Evolutionary conservation across 2,329 filamentous ascomycete species (phyloP).

Genomic region (Allantophomopsis cytisporea): DNA sequence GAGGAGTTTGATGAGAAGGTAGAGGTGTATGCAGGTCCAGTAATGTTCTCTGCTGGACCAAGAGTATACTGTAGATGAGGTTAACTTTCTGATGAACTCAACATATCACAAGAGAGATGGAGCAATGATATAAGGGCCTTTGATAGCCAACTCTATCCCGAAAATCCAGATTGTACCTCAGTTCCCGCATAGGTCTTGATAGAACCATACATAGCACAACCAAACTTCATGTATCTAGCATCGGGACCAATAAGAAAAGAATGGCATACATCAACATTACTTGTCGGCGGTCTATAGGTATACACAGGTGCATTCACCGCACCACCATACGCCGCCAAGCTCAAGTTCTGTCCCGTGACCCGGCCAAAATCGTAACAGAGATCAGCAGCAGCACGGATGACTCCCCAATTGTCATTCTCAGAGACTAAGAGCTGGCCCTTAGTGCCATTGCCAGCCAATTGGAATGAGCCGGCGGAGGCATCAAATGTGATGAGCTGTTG

Average conservation of each 20-base stretch:
- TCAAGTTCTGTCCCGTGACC: conserved; percentile 53
- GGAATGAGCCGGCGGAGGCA: conserved; percentile 4
- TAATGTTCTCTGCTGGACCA: conserved; percentile 25
- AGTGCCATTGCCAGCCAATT: conserved; percentile 16
- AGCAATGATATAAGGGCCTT: too few relatives aligned
- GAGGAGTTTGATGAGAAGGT: conserved; percentile 19
- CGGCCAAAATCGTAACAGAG: conserved; percentile 55
- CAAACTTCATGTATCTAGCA: too few relatives aligned
- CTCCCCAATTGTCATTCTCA: conserved; percentile 49
- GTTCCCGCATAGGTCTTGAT: too few relatives aligned
- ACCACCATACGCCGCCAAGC: conserved; percentile 19
- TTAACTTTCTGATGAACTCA: background rate
- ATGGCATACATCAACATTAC: conserved; percentile 12
- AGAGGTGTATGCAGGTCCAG: conserved; percentile 27
- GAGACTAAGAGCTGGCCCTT: conserved; percentile 40
- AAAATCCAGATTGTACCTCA: too few relatives aligned
- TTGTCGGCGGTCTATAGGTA: conserved; percentile 12
- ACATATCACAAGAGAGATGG: too few relatives aligned
- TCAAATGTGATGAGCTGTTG: conserved; percentile 2
- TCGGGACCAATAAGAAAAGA: background rate
- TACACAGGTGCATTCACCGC: conserved; percentile 7
- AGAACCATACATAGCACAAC: too few relatives aligned
- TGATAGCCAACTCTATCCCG: too few relatives aligned
- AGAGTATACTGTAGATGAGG: conserved; percentile 23
- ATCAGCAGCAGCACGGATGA: conserved; percentile 53